Conservation (phyloP, 305 asterid genomes). For the Fraxinus nigra region DNA sequence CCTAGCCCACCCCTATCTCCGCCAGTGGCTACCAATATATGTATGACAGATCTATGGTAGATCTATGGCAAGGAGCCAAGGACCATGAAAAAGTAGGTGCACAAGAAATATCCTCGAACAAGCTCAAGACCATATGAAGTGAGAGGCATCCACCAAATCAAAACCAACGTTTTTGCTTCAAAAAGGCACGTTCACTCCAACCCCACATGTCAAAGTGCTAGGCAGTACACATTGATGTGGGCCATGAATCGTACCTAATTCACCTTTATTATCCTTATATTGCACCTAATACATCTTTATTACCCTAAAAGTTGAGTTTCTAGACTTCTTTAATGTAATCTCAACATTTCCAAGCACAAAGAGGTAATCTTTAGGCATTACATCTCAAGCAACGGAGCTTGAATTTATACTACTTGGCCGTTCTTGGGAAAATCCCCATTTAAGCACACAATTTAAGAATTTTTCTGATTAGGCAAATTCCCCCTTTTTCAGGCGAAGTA, state of each 20-base stretch:
- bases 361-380: background rate
- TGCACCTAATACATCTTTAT: background rate
- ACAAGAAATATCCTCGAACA: background rate
- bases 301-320: background rate
- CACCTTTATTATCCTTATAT: background rate
- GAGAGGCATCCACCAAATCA: background rate
- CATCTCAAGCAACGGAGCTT: background rate
- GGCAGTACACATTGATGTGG: background rate
- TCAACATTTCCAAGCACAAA: background rate
- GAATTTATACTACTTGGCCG: background rate
- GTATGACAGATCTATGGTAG: background rate
- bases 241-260: background rate
- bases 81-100: background rate
- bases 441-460: background rate
- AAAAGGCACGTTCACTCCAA: background rate
- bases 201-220: background rate
- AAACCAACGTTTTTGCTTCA: background rate
- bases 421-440: background rate
- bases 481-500: background rate
- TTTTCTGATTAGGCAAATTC: background rate
- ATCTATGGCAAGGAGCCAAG: background rate
- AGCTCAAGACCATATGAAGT: background rate
- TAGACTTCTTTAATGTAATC: background rate
- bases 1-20: too few species aligned
- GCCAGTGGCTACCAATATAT: too few species aligned